Evolutionary conservation across 257 asterid genomes (phyloP).

Genomic region (Forsythia suspensa): DNA sequence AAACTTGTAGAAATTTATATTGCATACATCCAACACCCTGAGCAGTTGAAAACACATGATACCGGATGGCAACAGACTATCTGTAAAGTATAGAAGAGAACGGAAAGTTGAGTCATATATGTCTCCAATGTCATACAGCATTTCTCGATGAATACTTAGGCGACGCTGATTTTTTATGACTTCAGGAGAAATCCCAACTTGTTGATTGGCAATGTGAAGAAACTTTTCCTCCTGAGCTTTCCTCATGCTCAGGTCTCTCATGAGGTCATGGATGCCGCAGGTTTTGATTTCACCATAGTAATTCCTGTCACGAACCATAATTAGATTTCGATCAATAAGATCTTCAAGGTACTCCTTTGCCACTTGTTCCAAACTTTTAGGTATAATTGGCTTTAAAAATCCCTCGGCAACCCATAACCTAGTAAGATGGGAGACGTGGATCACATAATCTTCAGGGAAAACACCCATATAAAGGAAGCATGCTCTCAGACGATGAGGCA

Average conservation of each 20-base stretch:
- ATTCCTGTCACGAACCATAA: neutral
- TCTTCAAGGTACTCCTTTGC: neutral
- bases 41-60: neutral
- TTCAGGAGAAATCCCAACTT: neutral
- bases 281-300: neutral
- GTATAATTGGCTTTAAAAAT: neutral
- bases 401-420: constrained; percentile 22
- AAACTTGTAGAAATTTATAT: too few species aligned
- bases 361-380: neutral
- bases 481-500: constrained; percentile 1
- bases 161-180: neutral
- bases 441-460: neutral
- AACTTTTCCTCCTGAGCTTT: neutral
- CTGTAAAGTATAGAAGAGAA: neutral
- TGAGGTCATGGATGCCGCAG: neutral
- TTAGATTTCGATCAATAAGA: constrained; percentile 1
- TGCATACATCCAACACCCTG: too few species aligned
- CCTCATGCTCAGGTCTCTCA: neutral
- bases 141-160: neutral
- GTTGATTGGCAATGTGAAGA: neutral
- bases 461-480: constrained; percentile 24
- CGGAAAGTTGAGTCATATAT: neutral
- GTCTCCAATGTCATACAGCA: neutral
- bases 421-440: neutral
- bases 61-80: too few species aligned